Percentiles rank a stretch among this genome's conserved stretches.
phyloP scores from a whole-genome alignment of 2,329 filamentous ascomycete genomes.

The Colletotrichum sp. region DNA sequence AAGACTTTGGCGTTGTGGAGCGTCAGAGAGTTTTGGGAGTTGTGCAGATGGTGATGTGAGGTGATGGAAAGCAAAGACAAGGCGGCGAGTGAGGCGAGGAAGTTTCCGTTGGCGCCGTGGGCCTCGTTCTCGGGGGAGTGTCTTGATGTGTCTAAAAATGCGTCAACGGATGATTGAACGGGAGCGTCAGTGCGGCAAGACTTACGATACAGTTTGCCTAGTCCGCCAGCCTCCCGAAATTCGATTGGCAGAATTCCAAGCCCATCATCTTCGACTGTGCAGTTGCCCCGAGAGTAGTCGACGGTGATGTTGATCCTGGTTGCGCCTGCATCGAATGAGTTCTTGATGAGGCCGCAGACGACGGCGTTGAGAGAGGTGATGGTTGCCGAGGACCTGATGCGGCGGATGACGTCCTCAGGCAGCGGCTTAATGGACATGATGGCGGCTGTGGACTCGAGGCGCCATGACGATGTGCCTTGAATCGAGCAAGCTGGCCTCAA shows the following conservation, averaged over 20 bases:
- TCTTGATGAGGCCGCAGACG: constrained; percentile 76
- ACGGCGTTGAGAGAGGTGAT: constrained; percentile 78
- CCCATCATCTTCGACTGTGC: constrained; percentile 85
- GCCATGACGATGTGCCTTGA: not conserved
- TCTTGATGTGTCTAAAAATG: constrained; percentile 77
- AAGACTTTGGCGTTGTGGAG: constrained; percentile 74
- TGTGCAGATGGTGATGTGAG: constrained; percentile 69
- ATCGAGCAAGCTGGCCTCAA: not conserved
- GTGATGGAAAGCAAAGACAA: constrained; percentile 79
- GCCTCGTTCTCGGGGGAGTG: constrained; percentile 47
- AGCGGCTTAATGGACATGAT: constrained; percentile 72
- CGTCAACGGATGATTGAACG: not conserved
- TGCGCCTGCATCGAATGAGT: constrained; percentile 82
- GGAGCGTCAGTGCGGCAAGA: constrained; percentile 13
- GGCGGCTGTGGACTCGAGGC: not conserved
- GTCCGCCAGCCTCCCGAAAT: constrained; percentile 72
- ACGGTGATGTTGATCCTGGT: constrained; percentile 72
- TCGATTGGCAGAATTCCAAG: constrained; percentile 75
- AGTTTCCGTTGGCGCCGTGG: constrained; percentile 75
- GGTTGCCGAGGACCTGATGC: constrained; percentile 84
- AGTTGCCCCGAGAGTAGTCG: constrained; percentile 78
- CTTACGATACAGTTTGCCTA: constrained; percentile 77
- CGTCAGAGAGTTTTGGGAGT: constrained; percentile 68
- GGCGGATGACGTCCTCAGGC: constrained; percentile 72
- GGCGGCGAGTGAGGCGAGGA: constrained; percentile 77